Base-by-base conservation (phyloP, 2,329 filamentous ascomycete species). In the Coniochaeta sp. region DNA sequence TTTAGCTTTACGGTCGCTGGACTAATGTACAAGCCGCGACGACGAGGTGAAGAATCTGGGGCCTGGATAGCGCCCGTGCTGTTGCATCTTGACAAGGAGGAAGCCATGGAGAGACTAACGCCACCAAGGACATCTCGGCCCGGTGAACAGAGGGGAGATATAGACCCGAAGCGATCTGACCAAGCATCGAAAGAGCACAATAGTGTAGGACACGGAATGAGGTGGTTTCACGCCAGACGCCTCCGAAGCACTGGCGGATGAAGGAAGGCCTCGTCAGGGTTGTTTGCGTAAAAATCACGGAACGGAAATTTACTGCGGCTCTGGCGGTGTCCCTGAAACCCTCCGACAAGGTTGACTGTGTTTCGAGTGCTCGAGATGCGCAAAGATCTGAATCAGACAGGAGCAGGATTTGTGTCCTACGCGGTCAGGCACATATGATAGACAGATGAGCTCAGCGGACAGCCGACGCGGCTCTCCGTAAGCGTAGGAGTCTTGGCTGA, bases 1-100 rank as follows among this genome's bases (percentile, higher is more conserved):
- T 81, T 79, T 69, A 88, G 83, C 73, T 80, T 87, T 80, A 86
- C 83, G 76, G 79, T 77, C 63, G 84, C 84, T 75, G 78, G 78
- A 78, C 80, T 86, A 62, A 77, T 73, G 67, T 74, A 72, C 62
- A 73, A 74, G 60, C 74, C 68, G 33, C 71, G 67, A 59, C 68
- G 67, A 67, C 71, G 68, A 67, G 69, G 64, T 65, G 65, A 60
- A 65, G 64, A 59, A 55, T 57, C 57, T 56, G 58, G 52, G 58
- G 33, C 59, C 11, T 60, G 52, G 31, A 60, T 61, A 59, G 59
- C 54, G 60, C 62, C 58, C 57, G 60, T 58, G 43, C 61, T 58
- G 59, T 61, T 58, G 64, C 61, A 54, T 47, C 65, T 61, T 22
- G 59, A 56, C 57, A 63, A 63, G 57, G 63, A 40, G 47, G 64